Evolutionary conservation across 208 protist genomes (phyloP).

Genomic region (Cochliopodium minus): DNA sequence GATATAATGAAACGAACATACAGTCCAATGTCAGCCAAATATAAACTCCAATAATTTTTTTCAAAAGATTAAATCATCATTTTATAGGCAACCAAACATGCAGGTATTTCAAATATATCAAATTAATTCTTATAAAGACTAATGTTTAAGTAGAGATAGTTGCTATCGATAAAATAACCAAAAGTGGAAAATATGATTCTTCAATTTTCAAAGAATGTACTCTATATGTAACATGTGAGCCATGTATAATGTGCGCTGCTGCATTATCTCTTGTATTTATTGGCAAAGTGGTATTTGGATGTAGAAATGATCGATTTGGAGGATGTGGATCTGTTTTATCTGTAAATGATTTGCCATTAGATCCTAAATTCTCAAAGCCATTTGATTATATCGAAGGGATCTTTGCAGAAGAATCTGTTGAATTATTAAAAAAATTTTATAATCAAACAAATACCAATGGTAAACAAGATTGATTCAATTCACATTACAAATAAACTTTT

Average conservation of each 20-base stretch:
- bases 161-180: slow-evolving; percentile 16
- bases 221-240: slow-evolving; percentile 78
- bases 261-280: slow-evolving; percentile 54
- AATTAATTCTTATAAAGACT: not conserved
- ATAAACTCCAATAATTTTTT: slow-evolving; percentile 32
- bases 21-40: slow-evolving; percentile 46
- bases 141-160: no score
- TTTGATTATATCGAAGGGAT: not conserved
- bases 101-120: not conserved
- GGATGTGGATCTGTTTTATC: slow-evolving; percentile 65
- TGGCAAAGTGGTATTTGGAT: slow-evolving; percentile 60
- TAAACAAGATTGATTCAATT: no score
- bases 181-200: not conserved
- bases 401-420: not conserved
- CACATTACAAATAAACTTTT: no score
- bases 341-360: slow-evolving; percentile 29
- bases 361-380: not conserved
- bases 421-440: slow-evolving; percentile 4
- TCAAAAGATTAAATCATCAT: not conserved
- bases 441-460: no score
- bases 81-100: not conserved
- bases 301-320: slow-evolving; percentile 73
- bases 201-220: slow-evolving; percentile 36
- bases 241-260: slow-evolving; percentile 80
- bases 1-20: slow-evolving; percentile 67